These are phyloP conservation scores for Taphrina flavorubra DNA, from an alignment of 1,139 yeast species.

Conservation along the genomic window DNA sequence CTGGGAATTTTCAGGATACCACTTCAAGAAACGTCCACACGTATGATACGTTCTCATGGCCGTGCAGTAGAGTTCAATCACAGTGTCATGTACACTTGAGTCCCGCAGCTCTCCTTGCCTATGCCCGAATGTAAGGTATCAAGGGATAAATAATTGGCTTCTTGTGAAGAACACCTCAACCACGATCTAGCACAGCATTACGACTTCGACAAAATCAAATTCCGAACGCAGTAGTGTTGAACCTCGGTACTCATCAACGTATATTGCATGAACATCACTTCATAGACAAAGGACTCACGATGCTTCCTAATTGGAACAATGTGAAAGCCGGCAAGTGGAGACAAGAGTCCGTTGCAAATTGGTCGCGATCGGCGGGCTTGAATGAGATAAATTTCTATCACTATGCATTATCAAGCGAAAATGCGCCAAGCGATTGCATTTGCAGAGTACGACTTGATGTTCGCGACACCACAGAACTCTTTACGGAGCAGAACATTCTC, in stretches of 20 bases:
- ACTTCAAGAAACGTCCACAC: too few species aligned
- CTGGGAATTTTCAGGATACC: neutral
- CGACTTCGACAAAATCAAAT: too few species aligned
- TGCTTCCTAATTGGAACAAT: conserved; percentile 30
- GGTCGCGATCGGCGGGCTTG: conserved; percentile 25
- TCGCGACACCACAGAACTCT: neutral
- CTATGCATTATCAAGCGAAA: conserved; percentile 22
- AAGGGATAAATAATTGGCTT: too few species aligned
- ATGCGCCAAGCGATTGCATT: conserved; percentile 31
- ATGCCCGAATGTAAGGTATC: too few species aligned
- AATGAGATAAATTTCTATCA: conserved; percentile 32
- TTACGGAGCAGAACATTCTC: conserved; percentile 6
- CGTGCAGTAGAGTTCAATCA: too few species aligned
- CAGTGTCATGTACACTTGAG: too few species aligned
- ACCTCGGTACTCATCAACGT: too few species aligned
- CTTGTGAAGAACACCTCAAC: too few species aligned
- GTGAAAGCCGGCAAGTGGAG: conserved; percentile 8
- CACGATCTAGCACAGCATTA: too few species aligned
- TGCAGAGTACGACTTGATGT: conserved; percentile 2
- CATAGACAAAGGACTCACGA: neutral
- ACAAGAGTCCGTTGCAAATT: neutral
- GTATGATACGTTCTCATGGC: too few species aligned
- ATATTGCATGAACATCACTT: neutral
- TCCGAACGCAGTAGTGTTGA: too few species aligned
- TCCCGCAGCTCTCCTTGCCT: too few species aligned